These are phyloP conservation scores for Leptomonas pyrrhocoris DNA, from an alignment of 208 protist genomes.

Conservation along the genomic window DNA sequence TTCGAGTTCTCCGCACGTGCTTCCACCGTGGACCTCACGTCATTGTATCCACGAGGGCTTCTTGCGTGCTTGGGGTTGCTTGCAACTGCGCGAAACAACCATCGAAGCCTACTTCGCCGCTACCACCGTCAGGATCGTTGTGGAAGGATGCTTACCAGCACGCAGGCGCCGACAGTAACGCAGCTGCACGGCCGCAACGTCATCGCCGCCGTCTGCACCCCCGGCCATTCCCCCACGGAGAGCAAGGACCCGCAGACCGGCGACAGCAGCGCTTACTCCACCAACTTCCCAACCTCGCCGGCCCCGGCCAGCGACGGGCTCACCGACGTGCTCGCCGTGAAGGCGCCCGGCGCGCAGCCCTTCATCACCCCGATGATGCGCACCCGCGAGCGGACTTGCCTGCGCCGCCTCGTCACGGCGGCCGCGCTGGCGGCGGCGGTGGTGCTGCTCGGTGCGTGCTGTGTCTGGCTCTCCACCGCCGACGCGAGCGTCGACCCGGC, in stretches of 20 bases:
- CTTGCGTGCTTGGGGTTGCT: too few relatives aligned
- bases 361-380: constrained; percentile 6
- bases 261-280: neutral
- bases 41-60: too few relatives aligned
- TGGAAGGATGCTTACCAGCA: neutral
- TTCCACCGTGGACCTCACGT: too few relatives aligned
- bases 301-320: neutral
- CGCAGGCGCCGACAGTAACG: neutral
- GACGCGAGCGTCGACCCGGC: constrained; percentile 8
- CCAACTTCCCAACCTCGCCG: neutral
- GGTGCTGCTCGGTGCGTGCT: constrained; percentile 7
- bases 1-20: too few relatives aligned
- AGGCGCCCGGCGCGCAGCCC: neutral
- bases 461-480: constrained; percentile 20
- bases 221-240: neutral
- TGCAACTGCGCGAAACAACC: too few relatives aligned
- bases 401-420: constrained; percentile 12
- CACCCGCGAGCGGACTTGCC: constrained; percentile 21
- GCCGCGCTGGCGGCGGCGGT: neutral
- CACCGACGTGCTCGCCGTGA: neutral
- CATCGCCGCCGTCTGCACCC: neutral
- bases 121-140: too few relatives aligned
- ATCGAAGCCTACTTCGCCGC: too few relatives aligned
- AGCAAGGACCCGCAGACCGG: neutral
- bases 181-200: constrained; percentile 11